Evolutionary conservation across 1,284 basidiomycete genomes (phyloP).

Genomic region (Trametes sp.): DNA sequence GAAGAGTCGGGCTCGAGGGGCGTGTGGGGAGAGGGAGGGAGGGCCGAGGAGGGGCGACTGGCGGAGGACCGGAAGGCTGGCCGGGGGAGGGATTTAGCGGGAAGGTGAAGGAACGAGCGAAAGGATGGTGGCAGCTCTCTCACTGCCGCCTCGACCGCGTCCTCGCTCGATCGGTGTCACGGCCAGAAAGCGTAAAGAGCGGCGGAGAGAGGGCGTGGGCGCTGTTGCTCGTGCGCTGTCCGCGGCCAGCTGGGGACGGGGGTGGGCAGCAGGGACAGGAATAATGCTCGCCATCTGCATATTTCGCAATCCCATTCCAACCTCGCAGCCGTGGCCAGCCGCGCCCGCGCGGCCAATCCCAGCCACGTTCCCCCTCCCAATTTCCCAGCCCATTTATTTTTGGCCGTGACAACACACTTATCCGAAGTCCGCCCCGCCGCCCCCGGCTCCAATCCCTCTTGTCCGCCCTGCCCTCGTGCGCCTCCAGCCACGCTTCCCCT

Average conservation of each 20-base stretch:
- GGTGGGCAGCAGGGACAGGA: not conserved
- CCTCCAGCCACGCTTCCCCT: not conserved
- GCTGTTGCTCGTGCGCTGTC: not conserved
- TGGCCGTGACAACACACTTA: not conserved
- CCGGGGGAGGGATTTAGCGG: slow-evolving; percentile 24
- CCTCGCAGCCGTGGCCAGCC: not conserved
- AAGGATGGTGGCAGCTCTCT: slow-evolving; percentile 1
- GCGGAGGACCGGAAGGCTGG: slow-evolving; percentile 17
- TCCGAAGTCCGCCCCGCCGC: slow-evolving; percentile 4
- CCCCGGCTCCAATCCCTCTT: not conserved
- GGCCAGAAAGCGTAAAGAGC: not conserved
- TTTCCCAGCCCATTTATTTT: slow-evolving; percentile 18
- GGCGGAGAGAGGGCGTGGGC: not conserved
- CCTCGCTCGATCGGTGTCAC: slow-evolving; percentile 1
- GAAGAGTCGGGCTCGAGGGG: slow-evolving; percentile 13
- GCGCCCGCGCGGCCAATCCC: slow-evolving; percentile 1
- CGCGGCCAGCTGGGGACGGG: not conserved
- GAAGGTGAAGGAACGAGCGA: slow-evolving; percentile 24
- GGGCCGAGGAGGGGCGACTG: not conserved
- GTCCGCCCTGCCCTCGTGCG: not conserved
- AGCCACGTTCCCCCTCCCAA: slow-evolving; percentile 4
- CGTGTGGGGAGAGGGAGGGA: slow-evolving; percentile 8
- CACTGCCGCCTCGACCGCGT: not conserved
- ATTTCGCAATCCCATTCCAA: not conserved
- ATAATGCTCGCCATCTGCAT: not conserved